Conservation (phyloP, 2,329 filamentous ascomycete species). For the Colletotrichum liaoningense region DNA sequence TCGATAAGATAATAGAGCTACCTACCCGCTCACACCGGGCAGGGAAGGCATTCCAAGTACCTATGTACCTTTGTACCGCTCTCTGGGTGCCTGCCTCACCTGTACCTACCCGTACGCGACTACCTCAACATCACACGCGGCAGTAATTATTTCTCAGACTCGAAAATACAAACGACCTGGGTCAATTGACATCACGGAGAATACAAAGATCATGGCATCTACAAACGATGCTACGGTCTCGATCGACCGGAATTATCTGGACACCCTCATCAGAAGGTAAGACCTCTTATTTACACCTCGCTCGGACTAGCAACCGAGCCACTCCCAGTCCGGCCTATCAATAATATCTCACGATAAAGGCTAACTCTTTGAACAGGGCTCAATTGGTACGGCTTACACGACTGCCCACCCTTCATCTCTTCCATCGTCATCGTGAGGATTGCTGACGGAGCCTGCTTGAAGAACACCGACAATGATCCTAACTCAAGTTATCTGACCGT, state of each 20-base stretch:
- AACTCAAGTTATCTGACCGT: conserved; percentile 50
- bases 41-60: not conserved
- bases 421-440: not conserved
- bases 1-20: not conserved
- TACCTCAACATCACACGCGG: not conserved
- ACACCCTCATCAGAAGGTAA: conserved; percentile 72
- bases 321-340: not conserved
- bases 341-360: not conserved
- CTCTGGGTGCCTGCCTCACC: conserved; percentile 1
- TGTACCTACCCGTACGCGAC: not conserved
- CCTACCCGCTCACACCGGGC: not conserved
- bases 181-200: not conserved
- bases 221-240: conserved; percentile 41
- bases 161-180: not conserved
- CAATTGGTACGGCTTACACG: conserved; percentile 42
- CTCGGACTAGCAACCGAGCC: not conserved
- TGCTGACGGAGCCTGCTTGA: conserved; percentile 1
- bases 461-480: conserved; percentile 38
- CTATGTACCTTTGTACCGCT: not conserved
- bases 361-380: conserved; percentile 38
- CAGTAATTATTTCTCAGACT: conserved; percentile 3
- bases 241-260: conserved; percentile 70
- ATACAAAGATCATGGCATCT: conserved; percentile 40
- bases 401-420: not conserved
- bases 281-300: conserved; percentile 36